A percentile compares a stretch with the other conserved stretches of the same genome.
phyloP scores from a whole-genome alignment of 768 basidiomycete species.

The Mycena crocata region DNA sequence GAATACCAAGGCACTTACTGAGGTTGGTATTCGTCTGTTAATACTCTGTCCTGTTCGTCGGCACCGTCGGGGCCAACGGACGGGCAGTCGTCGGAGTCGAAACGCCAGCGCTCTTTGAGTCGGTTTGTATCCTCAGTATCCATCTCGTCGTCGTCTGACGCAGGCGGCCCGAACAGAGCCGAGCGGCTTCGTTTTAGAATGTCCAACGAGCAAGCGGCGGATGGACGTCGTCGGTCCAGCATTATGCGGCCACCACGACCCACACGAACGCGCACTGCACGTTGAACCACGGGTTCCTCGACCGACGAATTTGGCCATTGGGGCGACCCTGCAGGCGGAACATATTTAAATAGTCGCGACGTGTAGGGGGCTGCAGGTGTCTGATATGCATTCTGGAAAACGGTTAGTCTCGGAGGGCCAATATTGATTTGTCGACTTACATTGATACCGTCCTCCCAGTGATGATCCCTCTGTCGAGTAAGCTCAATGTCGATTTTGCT shows the following conservation, averaged over 20 bases:
- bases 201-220: constrained; percentile 30
- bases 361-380: constrained; percentile 66
- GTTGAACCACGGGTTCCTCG: constrained; percentile 44
- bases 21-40: constrained; percentile 78
- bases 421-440: constrained; percentile 52
- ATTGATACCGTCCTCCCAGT: constrained; percentile 93
- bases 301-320: constrained; percentile 24
- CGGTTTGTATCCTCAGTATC: constrained; percentile 52
- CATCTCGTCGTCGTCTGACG: constrained; percentile 38
- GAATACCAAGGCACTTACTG: constrained; percentile 48
- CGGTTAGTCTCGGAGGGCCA: not conserved
- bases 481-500: constrained; percentile 74
- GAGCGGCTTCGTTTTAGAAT: constrained; percentile 35
- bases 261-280: constrained; percentile 76
- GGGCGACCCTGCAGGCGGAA: constrained; percentile 56
- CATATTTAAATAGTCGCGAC: constrained; percentile 75
- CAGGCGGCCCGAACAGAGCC: constrained; percentile 21
- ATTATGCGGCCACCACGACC: constrained; percentile 87
- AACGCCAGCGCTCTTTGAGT: constrained; percentile 74
- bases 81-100: constrained; percentile 74
- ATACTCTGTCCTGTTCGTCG: constrained; percentile 77
- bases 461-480: constrained; percentile 77
- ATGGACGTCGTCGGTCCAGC: constrained; percentile 75
- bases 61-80: constrained; percentile 59
- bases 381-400: constrained; percentile 76